Evolutionary conservation across 2,329 filamentous ascomycete genomes (phyloP).

Genomic region (Neoascochyta sp.): DNA sequence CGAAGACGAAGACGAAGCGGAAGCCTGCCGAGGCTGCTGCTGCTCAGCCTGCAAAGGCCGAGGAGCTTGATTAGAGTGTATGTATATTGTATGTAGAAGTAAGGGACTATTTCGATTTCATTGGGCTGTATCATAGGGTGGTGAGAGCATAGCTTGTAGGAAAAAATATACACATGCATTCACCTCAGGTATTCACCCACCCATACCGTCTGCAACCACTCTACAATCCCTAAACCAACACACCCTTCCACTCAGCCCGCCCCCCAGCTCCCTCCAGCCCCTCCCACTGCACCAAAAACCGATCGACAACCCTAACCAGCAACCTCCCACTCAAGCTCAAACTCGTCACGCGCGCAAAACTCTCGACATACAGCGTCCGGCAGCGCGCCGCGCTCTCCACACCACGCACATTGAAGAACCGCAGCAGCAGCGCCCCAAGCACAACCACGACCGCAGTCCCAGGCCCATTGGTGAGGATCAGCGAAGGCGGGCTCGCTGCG

Average conservation of each 20-base stretch:
- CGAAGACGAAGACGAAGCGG: constrained; percentile 13
- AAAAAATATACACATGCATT: too few species aligned
- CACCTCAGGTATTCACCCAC: neutral
- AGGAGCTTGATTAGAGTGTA: constrained; percentile 15
- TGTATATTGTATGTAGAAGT: constrained; percentile 24
- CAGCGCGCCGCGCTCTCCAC: constrained; percentile 51
- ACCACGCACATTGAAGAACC: constrained; percentile 47
- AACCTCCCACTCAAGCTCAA: constrained; percentile 82
- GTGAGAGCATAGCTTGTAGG: constrained; percentile 4
- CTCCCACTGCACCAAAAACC: constrained; percentile 80
- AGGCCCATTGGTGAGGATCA: constrained; percentile 84
- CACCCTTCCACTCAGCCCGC: constrained; percentile 43
- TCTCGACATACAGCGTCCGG: constrained; percentile 82
- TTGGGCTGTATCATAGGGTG: neutral
- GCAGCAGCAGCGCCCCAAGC: constrained; percentile 54
- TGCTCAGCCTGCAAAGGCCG: too few species aligned
- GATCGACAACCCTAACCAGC: constrained; percentile 67
- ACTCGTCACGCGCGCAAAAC: constrained; percentile 79
- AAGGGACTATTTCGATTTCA: constrained; percentile 2
- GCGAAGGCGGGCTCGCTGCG: constrained; percentile 16
- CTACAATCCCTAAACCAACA: constrained; percentile 37
- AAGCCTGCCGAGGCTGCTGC: constrained; percentile 6
- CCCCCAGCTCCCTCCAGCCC: constrained; percentile 49
- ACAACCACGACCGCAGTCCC: constrained; percentile 79
- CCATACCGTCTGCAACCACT: too few species aligned